These are phyloP conservation scores for Penicillium brevicompactum DNA, from an alignment of 2,329 filamentous ascomycete genomes.

Conservation along the genomic window DNA sequence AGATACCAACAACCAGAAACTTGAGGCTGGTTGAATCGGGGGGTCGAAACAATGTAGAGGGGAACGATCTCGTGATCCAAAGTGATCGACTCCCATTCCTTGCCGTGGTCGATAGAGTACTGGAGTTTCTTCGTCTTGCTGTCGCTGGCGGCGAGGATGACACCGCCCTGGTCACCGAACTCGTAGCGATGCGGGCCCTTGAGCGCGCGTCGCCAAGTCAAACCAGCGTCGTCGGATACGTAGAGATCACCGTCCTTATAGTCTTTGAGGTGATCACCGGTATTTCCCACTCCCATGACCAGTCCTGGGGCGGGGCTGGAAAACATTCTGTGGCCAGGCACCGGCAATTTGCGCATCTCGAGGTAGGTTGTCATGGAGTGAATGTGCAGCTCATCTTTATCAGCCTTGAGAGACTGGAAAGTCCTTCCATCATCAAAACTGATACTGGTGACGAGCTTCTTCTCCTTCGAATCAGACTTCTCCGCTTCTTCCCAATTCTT, in stretches of 20 bases:
- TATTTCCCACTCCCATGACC: slow-evolving; percentile 92
- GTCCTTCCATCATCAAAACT: slow-evolving; percentile 94
- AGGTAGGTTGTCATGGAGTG: slow-evolving; percentile 80
- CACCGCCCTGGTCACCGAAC: slow-evolving; percentile 89
- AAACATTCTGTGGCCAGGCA: slow-evolving; percentile 77
- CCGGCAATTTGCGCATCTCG: slow-evolving; percentile 54
- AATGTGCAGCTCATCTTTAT: slow-evolving; percentile 72
- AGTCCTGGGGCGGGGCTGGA: slow-evolving; percentile 92
- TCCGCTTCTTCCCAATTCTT: slow-evolving; percentile 80
- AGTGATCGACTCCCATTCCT: slow-evolving; percentile 74
- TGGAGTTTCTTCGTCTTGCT: slow-evolving; percentile 61
- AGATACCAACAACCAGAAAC: slow-evolving; percentile 73
- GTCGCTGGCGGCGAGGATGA: slow-evolving; percentile 81
- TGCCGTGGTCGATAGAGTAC: slow-evolving; percentile 89
- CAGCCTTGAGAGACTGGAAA: slow-evolving; percentile 72
- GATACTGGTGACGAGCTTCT: slow-evolving; percentile 73
- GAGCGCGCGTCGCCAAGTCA: slow-evolving; percentile 74
- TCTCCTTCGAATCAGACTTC: slow-evolving; percentile 58
- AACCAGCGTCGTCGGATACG: slow-evolving; percentile 86
- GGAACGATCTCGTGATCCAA: slow-evolving; percentile 73
- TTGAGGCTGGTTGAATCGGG: slow-evolving; percentile 91
- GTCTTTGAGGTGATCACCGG: slow-evolving; percentile 69
- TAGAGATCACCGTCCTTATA: slow-evolving; percentile 79
- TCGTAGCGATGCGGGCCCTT: slow-evolving; percentile 92
- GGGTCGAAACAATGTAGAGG: slow-evolving; percentile 78